Evolutionary conservation across 495 filamentous ascomycete species (phyloP).

Genomic region (Friedmanniomyces endolithicus): DNA sequence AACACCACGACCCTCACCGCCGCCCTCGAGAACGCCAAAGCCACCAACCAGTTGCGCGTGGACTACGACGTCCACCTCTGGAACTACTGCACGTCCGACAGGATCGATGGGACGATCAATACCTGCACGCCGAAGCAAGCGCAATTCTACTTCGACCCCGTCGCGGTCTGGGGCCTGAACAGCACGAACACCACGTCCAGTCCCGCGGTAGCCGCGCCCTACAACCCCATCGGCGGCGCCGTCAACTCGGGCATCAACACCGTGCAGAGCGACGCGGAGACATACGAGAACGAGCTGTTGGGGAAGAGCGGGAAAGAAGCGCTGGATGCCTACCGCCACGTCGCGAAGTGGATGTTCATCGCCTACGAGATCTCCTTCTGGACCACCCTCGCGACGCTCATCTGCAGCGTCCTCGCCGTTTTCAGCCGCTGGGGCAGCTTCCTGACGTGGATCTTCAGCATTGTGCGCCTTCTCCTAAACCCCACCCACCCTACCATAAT

Average conservation of each 20-base stretch:
- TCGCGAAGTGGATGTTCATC: constrained; percentile 70
- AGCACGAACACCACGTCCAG: constrained; percentile 34
- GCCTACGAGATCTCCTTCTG: constrained; percentile 58
- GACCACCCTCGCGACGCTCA: constrained; percentile 54
- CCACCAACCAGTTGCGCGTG: constrained; percentile 50
- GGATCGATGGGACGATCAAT: constrained; percentile 41
- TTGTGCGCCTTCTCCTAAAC: constrained; percentile 39
- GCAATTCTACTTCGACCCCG: constrained; percentile 66
- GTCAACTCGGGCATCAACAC: constrained; percentile 28
- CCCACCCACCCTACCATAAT: background rate
- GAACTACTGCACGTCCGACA: constrained; percentile 65
- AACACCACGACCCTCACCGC: constrained; percentile 8
- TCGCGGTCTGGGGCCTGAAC: constrained; percentile 50
- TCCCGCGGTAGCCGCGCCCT: constrained; percentile 25
- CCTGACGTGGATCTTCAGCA: constrained; percentile 62
- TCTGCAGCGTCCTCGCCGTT: constrained; percentile 57
- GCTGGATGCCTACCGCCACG: constrained; percentile 55
- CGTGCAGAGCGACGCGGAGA: constrained; percentile 12
- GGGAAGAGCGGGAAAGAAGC: constrained; percentile 34
- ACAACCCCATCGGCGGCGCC: constrained; percentile 32
- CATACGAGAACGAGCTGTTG: constrained; percentile 49
- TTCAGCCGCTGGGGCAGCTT: constrained; percentile 59
- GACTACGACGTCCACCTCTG: constrained; percentile 71
- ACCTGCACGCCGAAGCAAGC: constrained; percentile 47
- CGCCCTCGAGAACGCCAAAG: constrained; percentile 20